A percentile compares a stretch with the other conserved stretches of the same genome.
These are phyloP conservation scores for Rhodotorula sp. DNA, from an alignment of 1,284 basidiomycete genomes.

Conservation along the genomic window DNA sequence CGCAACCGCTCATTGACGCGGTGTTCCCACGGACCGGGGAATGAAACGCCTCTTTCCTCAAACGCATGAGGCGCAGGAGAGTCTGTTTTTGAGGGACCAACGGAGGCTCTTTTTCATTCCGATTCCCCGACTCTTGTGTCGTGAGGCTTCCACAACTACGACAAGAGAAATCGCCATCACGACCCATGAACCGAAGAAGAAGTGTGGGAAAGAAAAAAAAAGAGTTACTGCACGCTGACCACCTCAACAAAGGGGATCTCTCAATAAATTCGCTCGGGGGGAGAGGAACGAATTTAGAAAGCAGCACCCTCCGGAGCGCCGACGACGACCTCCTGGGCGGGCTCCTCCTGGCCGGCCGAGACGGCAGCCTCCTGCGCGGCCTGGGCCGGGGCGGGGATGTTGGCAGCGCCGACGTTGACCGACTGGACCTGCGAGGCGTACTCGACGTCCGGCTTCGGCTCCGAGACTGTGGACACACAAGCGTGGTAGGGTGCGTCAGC, in stretches of 20 bases:
- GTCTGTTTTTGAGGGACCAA: not conserved
- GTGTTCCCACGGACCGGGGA: no score
- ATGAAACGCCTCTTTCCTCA: no score
- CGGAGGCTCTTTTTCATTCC: not conserved
- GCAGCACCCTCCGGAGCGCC: slow-evolving; percentile 24
- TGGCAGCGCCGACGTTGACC: slow-evolving; percentile 36
- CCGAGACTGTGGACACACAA: slow-evolving; percentile 24
- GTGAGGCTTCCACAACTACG: not conserved
- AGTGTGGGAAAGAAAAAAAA: not conserved
- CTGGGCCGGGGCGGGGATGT: slow-evolving; percentile 36
- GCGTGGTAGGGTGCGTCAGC: not conserved
- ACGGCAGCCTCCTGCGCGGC: slow-evolving; percentile 17
- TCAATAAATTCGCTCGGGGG: no score
- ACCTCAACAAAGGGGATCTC: not conserved
- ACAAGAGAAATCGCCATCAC: not conserved
- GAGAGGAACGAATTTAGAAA: slow-evolving; percentile 13
- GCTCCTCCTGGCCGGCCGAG: slow-evolving; percentile 14
- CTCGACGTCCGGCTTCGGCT: slow-evolving; percentile 58
- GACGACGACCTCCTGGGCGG: slow-evolving; percentile 22
- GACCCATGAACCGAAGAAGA: not conserved
- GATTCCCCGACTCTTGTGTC: not conserved
- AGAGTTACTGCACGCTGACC: not conserved
- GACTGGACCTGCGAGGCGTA: slow-evolving; percentile 38
- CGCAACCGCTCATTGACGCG: no score
- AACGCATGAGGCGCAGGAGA: no score